These are phyloP conservation scores for Pyronema omphalodes DNA, from an alignment of 495 filamentous ascomycete species.

Conservation along the genomic window DNA sequence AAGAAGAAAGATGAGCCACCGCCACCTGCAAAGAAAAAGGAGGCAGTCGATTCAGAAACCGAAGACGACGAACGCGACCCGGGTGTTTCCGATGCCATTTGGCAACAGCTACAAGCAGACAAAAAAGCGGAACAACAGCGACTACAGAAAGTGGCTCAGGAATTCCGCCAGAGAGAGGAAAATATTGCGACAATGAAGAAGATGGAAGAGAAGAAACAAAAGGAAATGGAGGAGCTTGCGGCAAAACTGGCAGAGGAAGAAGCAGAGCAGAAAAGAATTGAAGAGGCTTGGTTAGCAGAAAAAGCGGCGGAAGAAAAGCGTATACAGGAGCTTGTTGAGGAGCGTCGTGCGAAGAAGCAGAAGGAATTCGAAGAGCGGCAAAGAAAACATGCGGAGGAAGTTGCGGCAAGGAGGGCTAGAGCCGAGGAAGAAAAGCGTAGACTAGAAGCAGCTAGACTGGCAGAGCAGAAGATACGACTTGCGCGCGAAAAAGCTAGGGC, in stretches of 20 bases:
- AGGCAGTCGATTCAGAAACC: not conserved
- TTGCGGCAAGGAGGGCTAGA: not conserved
- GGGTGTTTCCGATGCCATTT: not conserved
- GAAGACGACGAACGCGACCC: not conserved
- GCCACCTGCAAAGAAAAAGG: not conserved
- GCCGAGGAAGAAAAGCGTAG: not conserved
- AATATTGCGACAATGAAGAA: too few species aligned
- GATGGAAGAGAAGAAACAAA: too few species aligned
- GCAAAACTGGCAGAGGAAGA: not conserved
- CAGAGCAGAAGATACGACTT: not conserved
- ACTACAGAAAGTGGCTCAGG: not conserved
- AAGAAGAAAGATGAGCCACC: not conserved
- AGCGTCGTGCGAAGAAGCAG: not conserved
- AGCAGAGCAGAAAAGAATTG: not conserved
- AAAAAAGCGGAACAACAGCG: not conserved
- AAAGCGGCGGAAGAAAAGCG: conserved; percentile 1
- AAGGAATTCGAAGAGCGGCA: not conserved
- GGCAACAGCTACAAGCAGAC: not conserved
- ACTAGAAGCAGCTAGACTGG: not conserved
- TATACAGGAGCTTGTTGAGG: not conserved
- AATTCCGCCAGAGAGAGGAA: not conserved
- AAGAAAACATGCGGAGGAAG: not conserved
- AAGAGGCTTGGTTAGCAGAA: not conserved
- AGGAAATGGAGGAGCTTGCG: too few species aligned
- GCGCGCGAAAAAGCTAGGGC: not conserved